Base-by-base conservation (phyloP, 768 basidiomycete species). In the Mycena alexandri region DNA sequence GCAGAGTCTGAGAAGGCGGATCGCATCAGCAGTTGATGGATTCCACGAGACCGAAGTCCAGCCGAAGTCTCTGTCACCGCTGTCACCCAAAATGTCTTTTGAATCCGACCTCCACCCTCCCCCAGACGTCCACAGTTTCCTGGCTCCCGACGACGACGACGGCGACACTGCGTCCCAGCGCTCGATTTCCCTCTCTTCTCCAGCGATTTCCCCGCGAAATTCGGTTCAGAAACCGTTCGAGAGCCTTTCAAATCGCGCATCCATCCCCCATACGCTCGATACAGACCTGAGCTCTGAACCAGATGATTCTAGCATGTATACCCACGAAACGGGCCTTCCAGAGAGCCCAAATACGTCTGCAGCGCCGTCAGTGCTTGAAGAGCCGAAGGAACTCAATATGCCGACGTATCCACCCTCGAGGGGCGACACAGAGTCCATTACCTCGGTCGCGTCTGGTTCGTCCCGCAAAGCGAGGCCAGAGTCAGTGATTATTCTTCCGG, bases 381-480 rank as follows among this genome's bases (percentile, higher is more conserved):
- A 78, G 61, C 71, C 77, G 69, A 72, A 78, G 51, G 71, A 76
- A 57, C 77, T 71, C 55, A 57, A 75, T 29, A 76, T 82, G 25
- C 76, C 83, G 14, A 89, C 87, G 22, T 92, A 92, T 78, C 91
- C 92, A 29, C 91, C 89, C 21, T 81, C 79, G 51, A 80, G 75
- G 62, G 80, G 83, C 58, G 83, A 86, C 72, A 79, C 86, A 59
- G 86, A 88, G 25, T 90, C 87, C 1, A 80, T 90, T 34, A 80
- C 86, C 3, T 93, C 92, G 4, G 86, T 89, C 68, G 83, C 87
- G 19, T 93, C 92, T 0, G 84, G 81, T 9, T 86, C 88, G 14
- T 91, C 90, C 65, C 72, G 83, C 51, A 95, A 95, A 77, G 85
- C 89, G 36, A 87, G 93, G 19, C 94, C 93, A 10, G 93, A 95